Conservation (phyloP, 2,329 filamentous ascomycete species). For the Dactylellina leptospora region DNA sequence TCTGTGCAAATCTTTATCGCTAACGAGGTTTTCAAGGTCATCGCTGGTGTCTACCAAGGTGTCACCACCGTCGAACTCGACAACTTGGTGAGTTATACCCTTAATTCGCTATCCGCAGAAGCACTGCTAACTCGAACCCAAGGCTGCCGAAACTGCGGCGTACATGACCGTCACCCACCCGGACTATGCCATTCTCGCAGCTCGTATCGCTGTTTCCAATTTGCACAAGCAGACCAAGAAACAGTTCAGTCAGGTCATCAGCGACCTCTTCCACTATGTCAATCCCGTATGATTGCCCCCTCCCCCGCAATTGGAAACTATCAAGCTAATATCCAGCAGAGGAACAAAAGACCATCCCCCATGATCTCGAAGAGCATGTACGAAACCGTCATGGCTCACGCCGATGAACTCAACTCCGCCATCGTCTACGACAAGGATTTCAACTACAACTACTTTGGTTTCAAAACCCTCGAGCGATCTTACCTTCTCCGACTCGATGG, state of each 20-base stretch:
- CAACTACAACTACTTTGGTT: constrained; percentile 99
- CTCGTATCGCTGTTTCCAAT: constrained; percentile 98
- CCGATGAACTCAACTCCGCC: constrained; percentile 95
- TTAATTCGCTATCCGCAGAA: not conserved
- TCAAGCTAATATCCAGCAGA: constrained; percentile 60
- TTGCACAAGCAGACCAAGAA: constrained; percentile 99
- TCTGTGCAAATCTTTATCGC: not conserved
- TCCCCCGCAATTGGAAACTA: not conserved
- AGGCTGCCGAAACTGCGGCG: constrained; percentile 98
- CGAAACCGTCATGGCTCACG: constrained; percentile 92
- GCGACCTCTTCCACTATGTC: constrained; percentile 92
- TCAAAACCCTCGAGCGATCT: constrained; percentile 98
- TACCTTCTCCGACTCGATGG: constrained; percentile 95
- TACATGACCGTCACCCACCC: constrained; percentile 99
- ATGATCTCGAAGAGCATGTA: constrained; percentile 96
- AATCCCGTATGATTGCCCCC: constrained; percentile 69
- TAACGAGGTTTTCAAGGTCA: constrained; percentile 67
- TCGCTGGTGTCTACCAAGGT: constrained; percentile 98
- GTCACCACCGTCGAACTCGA: constrained; percentile 96
- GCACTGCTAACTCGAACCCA: constrained; percentile 46
- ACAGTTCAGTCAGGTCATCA: constrained; percentile 95
- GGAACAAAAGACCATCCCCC: constrained; percentile 80
- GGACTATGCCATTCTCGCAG: constrained; percentile 97
- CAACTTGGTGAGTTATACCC: constrained; percentile 77
- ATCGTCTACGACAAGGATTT: constrained; percentile 99